phyloP scores from a whole-genome alignment of 2,329 filamentous ascomycete species.

The Pestalotiopsis sp. region DNA sequence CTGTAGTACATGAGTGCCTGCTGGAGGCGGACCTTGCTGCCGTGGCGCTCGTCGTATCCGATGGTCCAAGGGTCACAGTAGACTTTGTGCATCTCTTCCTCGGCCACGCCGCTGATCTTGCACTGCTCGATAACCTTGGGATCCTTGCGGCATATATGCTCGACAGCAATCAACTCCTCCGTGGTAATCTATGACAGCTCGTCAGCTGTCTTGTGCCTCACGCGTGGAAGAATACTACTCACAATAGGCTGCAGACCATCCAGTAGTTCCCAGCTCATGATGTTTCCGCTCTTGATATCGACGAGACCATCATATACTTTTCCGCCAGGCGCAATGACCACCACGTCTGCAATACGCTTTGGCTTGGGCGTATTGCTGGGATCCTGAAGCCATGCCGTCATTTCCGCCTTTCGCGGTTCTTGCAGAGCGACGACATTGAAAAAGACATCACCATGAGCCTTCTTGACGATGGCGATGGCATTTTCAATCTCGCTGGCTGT shows the following conservation, averaged over 20 bases:
- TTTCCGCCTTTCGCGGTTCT: constrained; percentile 83
- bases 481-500: constrained; percentile 72
- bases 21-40: constrained; percentile 76
- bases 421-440: constrained; percentile 87
- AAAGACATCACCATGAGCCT: constrained; percentile 70
- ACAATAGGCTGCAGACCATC: constrained; percentile 81
- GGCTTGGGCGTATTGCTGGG: constrained; percentile 60
- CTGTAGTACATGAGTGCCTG: constrained; percentile 97
- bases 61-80: constrained; percentile 98
- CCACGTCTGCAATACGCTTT: constrained; percentile 75
- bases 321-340: constrained; percentile 77
- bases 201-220: not conserved
- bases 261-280: constrained; percentile 74
- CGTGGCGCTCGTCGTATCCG: constrained; percentile 89
- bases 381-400: constrained; percentile 76
- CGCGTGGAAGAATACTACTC: constrained; percentile 27
- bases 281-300: constrained; percentile 66
- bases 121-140: constrained; percentile 91
- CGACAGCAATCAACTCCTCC: constrained; percentile 84
- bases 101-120: constrained; percentile 76
- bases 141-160: constrained; percentile 75
- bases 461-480: constrained; percentile 69
- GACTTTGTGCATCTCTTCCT: constrained; percentile 89
- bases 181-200: constrained; percentile 70
- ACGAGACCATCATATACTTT: constrained; percentile 84